A percentile compares a stretch with the other conserved stretches of the same genome.
Conservation (phyloP, 2,329 filamentous ascomycete species). For the Cryphonectria nitschkei region DNA sequence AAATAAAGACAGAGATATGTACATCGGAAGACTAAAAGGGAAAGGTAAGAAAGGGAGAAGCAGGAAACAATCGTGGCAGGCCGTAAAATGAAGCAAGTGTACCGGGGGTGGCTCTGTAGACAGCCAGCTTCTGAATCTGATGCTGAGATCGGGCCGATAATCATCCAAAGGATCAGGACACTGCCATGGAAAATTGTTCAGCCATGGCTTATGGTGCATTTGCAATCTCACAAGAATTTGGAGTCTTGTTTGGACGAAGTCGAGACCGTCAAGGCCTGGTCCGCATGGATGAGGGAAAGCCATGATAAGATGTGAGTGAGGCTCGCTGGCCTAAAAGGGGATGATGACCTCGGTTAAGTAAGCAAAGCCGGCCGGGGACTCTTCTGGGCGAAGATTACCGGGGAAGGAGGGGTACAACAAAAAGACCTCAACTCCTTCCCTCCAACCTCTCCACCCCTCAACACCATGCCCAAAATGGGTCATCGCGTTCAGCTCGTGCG, state of each 20-base stretch:
- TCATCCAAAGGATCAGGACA: neutral
- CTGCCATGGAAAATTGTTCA: neutral
- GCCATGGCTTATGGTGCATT: neutral
- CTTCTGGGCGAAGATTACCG: too few species aligned
- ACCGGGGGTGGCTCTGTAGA: neutral
- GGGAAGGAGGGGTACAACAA: neutral
- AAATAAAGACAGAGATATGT: neutral
- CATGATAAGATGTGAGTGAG: too few species aligned
- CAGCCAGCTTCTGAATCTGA: neutral
- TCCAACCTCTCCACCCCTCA: neutral
- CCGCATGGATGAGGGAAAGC: neutral
- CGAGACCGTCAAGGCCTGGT: neutral
- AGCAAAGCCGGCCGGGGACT: neutral
- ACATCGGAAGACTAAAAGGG: neutral
- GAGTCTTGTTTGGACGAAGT: neutral
- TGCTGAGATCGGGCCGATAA: neutral
- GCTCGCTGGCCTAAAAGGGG: neutral
- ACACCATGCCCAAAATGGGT: neutral
- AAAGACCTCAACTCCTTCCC: neutral
- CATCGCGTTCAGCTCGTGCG: neutral
- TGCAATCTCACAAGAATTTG: neutral
- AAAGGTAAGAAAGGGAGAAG: neutral
- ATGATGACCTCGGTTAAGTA: neutral
- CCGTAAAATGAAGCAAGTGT: neutral
- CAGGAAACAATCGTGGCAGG: neutral